These are phyloP conservation scores for Aspergillus sp. DNA, from an alignment of 2,329 filamentous ascomycete species.

Conservation along the genomic window DNA sequence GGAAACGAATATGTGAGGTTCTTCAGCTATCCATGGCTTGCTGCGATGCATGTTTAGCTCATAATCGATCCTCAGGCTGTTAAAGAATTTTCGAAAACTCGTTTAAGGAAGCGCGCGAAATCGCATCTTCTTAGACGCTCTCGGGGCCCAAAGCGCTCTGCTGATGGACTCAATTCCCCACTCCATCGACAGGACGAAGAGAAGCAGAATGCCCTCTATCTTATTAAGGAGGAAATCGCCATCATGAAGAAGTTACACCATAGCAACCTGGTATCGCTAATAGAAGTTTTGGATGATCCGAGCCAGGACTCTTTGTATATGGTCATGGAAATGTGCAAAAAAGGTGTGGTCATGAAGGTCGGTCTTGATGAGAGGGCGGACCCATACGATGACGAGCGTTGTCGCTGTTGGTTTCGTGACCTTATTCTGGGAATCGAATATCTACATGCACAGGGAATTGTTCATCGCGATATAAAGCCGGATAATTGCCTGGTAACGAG, in stretches of 20 bases:
- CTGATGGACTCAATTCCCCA: slow-evolving; percentile 62
- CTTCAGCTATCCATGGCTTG: not conserved
- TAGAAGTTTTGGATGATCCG: slow-evolving; percentile 94
- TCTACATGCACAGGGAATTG: slow-evolving; percentile 88
- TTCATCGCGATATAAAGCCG: slow-evolving; percentile 96
- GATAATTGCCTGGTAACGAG: slow-evolving; percentile 90
- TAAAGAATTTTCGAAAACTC: slow-evolving; percentile 95
- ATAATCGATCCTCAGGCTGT: slow-evolving; percentile 63
- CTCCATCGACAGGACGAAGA: slow-evolving; percentile 59
- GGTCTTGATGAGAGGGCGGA: slow-evolving; percentile 78
- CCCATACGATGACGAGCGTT: slow-evolving; percentile 79
- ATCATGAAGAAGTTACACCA: slow-evolving; percentile 99
- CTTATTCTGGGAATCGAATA: slow-evolving; percentile 95
- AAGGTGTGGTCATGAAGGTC: slow-evolving; percentile 95
- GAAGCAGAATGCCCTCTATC: slow-evolving; percentile 70
- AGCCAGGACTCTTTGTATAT: slow-evolving; percentile 96
- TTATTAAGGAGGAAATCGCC: slow-evolving; percentile 94
- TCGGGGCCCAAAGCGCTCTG: slow-evolving; percentile 53
- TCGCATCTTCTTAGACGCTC: slow-evolving; percentile 77
- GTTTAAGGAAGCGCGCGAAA: slow-evolving; percentile 84
- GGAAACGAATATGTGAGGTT: slow-evolving; percentile 83
- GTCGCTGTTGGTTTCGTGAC: slow-evolving; percentile 91
- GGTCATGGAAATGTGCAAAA: slow-evolving; percentile 99
- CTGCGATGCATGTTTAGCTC: slow-evolving; percentile 5
- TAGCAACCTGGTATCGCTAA: slow-evolving; percentile 85